Percentiles rank a stretch among this genome's conserved stretches.
Conservation (phyloP, 31 red algal species). For the Bonnemaisonia californica region DNA sequence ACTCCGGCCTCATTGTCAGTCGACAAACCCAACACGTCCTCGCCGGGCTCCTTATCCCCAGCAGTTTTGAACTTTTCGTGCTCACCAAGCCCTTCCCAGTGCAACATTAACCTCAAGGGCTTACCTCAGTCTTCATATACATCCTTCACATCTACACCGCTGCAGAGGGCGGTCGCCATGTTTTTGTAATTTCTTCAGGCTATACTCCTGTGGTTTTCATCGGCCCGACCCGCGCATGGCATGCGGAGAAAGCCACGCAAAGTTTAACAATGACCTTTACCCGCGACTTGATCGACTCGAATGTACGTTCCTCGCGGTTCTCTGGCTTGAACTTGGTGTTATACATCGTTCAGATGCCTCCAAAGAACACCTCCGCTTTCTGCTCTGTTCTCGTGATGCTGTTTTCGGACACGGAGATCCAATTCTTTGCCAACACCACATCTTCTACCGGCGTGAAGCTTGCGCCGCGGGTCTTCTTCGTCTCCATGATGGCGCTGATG, state of each 20-base stretch:
- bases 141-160: background rate
- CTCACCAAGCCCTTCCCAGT: background rate
- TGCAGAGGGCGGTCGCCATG: constrained; percentile 1
- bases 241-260: background rate
- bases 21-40: background rate
- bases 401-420: background rate
- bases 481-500: too few relatives aligned
- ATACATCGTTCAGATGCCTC: background rate
- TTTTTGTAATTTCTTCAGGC: background rate
- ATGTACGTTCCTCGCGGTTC: background rate
- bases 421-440: background rate
- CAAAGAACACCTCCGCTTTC: constrained; percentile 1
- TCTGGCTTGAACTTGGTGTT: background rate
- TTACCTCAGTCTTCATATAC: too few relatives aligned
- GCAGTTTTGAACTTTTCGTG: background rate
- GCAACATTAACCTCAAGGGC: too few relatives aligned
- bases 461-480: too few relatives aligned
- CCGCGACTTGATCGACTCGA: background rate
- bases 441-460: too few relatives aligned
- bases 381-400: background rate
- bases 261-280: background rate
- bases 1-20: too few relatives aligned
- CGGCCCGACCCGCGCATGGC: background rate
- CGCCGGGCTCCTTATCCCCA: background rate
- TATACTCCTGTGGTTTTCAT: background rate